phyloP scores from a whole-genome alignment of 306 rosid genomes.

The Cercis canadensis region DNA sequence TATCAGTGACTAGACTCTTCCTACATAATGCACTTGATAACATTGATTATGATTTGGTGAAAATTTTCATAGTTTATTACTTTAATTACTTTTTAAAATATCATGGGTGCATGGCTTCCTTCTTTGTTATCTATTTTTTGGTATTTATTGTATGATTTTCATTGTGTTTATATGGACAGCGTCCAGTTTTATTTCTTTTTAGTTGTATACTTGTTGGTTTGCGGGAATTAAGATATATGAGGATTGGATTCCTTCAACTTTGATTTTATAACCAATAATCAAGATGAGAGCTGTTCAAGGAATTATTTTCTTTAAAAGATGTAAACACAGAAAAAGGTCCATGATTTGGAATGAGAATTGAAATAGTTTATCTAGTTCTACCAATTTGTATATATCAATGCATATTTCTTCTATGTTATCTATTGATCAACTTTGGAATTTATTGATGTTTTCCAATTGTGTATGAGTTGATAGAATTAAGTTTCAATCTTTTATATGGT shows the following conservation, averaged over 20 bases:
- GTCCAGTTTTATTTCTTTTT: too few relatives aligned
- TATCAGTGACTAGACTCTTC: neutral
- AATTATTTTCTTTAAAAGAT: neutral
- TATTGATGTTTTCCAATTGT: neutral
- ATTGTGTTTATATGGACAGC: neutral
- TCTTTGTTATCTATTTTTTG: neutral
- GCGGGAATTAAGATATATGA: neutral
- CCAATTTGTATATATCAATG: neutral
- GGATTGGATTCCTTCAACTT: neutral
- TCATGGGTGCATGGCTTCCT: neutral
- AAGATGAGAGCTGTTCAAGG: neutral
- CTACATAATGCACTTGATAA: neutral
- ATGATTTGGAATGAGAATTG: conserved; percentile 10
- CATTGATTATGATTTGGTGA: neutral
- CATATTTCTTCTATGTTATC: neutral
- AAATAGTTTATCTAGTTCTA: neutral
- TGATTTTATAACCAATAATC: neutral
- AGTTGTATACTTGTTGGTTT: neutral
- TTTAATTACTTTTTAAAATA: neutral
- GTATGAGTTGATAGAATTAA: conserved; percentile 8
- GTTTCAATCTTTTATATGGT: conserved; percentile 5
- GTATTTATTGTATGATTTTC: neutral
- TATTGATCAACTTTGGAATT: neutral
- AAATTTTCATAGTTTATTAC: neutral
- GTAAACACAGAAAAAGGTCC: neutral